These are phyloP conservation scores for Phytophthora meadii DNA, from an alignment of 352 stramenopile genomes.

Conservation along the genomic window DNA sequence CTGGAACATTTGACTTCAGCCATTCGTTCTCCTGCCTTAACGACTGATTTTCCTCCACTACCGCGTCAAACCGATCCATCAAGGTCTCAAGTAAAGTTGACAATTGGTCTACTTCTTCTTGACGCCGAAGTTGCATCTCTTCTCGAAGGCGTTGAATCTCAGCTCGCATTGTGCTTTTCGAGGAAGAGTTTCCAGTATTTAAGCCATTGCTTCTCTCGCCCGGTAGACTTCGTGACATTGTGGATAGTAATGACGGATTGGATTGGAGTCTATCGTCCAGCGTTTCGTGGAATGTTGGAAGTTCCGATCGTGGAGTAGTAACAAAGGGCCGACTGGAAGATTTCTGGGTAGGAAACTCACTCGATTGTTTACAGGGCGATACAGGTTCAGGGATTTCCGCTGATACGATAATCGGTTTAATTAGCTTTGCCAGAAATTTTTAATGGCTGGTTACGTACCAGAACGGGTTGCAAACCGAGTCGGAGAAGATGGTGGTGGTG, in stretches of 20 bases:
- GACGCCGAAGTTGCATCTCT: constrained; percentile 48
- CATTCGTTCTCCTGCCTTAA: constrained; percentile 52
- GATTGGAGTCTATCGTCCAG: constrained; percentile 10
- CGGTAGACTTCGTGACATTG: constrained; percentile 12
- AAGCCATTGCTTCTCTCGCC: constrained; percentile 1
- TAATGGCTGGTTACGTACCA: constrained; percentile 7
- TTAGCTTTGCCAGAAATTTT: no score
- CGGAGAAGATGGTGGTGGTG: constrained; percentile 17
- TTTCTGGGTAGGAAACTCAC: constrained; percentile 14
- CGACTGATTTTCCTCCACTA: constrained; percentile 47
- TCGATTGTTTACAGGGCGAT: constrained; percentile 14
- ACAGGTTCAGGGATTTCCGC: constrained; percentile 13
- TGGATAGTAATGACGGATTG: constrained; percentile 20
- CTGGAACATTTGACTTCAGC: constrained; percentile 42
- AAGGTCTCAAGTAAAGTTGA: constrained; percentile 42
- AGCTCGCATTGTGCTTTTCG: constrained; percentile 28
- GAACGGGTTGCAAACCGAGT: constrained; percentile 32
- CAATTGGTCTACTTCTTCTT: constrained; percentile 48
- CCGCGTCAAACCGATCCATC: constrained; percentile 44
- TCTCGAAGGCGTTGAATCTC: constrained; percentile 48
- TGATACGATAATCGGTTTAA: constrained; percentile 3
- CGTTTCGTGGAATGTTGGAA: constrained; percentile 3
- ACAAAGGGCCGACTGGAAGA: constrained; percentile 11
- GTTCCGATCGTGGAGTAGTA: constrained; percentile 3
- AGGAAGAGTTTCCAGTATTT: constrained; percentile 1